Conservation (phyloP, 306 rosid species). For the Fragaria iinumae region DNA sequence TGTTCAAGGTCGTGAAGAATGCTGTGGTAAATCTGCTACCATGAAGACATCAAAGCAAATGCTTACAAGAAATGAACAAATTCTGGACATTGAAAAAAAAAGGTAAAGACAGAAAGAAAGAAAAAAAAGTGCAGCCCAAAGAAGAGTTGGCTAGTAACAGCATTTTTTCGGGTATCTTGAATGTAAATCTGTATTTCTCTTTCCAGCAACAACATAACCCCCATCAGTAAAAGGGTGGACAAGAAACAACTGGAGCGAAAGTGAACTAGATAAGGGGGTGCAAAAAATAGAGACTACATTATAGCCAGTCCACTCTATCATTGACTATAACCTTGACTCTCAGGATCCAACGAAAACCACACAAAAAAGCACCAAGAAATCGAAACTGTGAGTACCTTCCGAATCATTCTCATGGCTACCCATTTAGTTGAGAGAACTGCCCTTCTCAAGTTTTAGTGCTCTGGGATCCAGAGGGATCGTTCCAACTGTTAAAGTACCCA, state of each 20-base stretch:
- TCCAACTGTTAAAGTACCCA: slow-evolving; percentile 66
- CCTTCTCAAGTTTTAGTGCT: slow-evolving; percentile 46
- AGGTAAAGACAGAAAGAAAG: not conserved
- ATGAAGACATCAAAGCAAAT: not conserved
- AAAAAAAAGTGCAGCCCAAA: not conserved
- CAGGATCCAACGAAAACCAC: slow-evolving; percentile 12
- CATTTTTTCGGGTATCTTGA: slow-evolving; percentile 1
- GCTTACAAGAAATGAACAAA: not conserved
- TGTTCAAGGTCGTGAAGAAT: not conserved
- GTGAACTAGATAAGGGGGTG: not conserved
- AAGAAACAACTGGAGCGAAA: slow-evolving; percentile 26
- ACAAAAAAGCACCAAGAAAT: slow-evolving; percentile 9
- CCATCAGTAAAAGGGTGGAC: slow-evolving; percentile 16
- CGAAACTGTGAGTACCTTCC: not conserved
- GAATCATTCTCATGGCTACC: slow-evolving; percentile 28
- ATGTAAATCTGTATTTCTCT: slow-evolving; percentile 15
- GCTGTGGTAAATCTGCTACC: not conserved
- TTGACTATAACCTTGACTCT: slow-evolving; percentile 14
- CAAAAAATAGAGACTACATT: slow-evolving; percentile 8
- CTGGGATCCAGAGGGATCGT: slow-evolving; percentile 69
- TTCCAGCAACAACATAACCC: slow-evolving; percentile 10
- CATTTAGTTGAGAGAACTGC: slow-evolving; percentile 34
- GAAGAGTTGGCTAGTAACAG: not conserved
- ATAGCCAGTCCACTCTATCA: slow-evolving; percentile 15
- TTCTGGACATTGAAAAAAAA: not conserved